A percentile compares a stretch with the other conserved stretches of the same genome.
Conservation (phyloP, 2,329 filamentous ascomycete species). For the Ascochyta viciae-villosae region DNA sequence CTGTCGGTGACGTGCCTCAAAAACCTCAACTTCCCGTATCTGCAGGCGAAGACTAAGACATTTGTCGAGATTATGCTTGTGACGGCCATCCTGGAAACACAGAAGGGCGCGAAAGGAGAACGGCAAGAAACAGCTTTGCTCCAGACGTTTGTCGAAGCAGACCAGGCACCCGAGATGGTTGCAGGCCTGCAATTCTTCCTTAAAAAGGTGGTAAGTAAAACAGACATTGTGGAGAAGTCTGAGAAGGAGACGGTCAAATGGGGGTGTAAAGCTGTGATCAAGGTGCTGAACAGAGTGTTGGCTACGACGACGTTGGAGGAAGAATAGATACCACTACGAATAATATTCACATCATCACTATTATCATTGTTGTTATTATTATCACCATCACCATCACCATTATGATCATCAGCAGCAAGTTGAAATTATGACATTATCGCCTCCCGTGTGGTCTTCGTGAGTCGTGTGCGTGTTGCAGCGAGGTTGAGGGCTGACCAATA, state of each 20-base stretch:
- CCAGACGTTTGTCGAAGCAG: conserved; percentile 70
- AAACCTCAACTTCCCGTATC: conserved; percentile 77
- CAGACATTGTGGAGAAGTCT: conserved; percentile 58
- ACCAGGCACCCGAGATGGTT: conserved; percentile 71
- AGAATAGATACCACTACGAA: conserved; percentile 31
- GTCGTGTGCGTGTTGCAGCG: conserved; percentile 1
- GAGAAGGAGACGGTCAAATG: conserved; percentile 60
- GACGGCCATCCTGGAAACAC: conserved; percentile 73
- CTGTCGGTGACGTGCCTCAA: conserved; percentile 67
- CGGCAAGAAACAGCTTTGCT: conserved; percentile 66
- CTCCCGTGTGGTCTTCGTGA: conserved; percentile 10
- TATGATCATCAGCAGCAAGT: not conserved
- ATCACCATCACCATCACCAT: too few relatives aligned
- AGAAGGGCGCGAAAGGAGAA: conserved; percentile 55
- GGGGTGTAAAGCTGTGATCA: conserved; percentile 51
- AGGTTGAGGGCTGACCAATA: conserved; percentile 12
- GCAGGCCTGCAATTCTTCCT: conserved; percentile 82
- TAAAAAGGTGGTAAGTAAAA: conserved; percentile 74
- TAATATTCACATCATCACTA: not conserved
- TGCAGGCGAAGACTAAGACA: conserved; percentile 76
- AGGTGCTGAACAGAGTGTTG: conserved; percentile 46
- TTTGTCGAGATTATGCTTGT: conserved; percentile 85
- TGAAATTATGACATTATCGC: not conserved
- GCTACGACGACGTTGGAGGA: conserved; percentile 49
- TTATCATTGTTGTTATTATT: too few relatives aligned